phyloP scores from a whole-genome alignment of 768 basidiomycete species.

The Amanita rubescens region DNA sequence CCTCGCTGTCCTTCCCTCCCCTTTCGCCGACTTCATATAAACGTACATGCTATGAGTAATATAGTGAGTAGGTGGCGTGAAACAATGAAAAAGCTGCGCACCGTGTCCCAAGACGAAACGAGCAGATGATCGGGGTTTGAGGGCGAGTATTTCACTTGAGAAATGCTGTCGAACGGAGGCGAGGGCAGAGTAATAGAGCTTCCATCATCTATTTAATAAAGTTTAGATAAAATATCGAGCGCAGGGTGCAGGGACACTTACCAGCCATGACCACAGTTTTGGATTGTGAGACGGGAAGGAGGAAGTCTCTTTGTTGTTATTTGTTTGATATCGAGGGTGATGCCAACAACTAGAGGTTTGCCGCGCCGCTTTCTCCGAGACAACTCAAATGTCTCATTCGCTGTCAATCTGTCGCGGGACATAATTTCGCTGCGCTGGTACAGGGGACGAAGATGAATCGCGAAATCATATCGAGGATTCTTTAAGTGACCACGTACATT shows the following conservation, averaged over 20 bases:
- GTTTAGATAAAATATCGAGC: neutral
- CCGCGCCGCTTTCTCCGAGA: too few species aligned
- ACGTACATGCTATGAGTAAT: constrained; percentile 25
- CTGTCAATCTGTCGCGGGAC: too few species aligned
- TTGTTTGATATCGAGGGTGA: neutral
- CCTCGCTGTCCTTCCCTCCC: constrained; percentile 53
- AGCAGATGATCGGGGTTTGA: constrained; percentile 71
- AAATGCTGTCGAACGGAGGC: constrained; percentile 82
- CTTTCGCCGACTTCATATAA: constrained; percentile 52
- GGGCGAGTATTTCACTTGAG: constrained; percentile 75
- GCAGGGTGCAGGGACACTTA: neutral
- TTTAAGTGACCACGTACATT: too few species aligned
- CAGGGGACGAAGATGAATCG: too few species aligned
- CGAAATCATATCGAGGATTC: too few species aligned
- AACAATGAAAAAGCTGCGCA: constrained; percentile 17
- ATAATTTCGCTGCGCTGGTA: too few species aligned
- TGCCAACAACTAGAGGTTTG: neutral
- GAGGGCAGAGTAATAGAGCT: constrained; percentile 21
- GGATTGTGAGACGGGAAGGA: neutral
- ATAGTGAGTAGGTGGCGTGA: constrained; percentile 4
- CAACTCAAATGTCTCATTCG: too few species aligned
- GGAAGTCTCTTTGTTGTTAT: neutral
- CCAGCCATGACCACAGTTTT: neutral
- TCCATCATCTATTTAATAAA: neutral
- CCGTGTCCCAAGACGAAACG: constrained; percentile 88